Evolutionary conservation across 2,329 filamentous ascomycete genomes (phyloP), one percentile per base, ranked within the genome.

Genomic region (Aspergillus clavatus): DNA sequence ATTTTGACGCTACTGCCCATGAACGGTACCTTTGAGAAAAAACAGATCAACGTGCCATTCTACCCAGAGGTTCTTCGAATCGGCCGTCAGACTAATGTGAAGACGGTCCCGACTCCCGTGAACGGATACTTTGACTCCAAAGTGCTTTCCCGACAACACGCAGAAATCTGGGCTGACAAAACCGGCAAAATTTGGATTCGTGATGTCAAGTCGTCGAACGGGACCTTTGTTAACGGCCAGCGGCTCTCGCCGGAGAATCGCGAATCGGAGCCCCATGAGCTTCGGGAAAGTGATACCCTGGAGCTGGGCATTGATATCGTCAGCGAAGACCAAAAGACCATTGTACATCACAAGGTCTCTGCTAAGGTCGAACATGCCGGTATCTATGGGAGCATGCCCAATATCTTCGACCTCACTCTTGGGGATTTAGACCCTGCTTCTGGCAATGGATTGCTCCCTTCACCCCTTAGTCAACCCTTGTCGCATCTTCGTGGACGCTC

Each of bases 91-190:
- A 98, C 93, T 16, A 98, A 98, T 68, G 87, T 89, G 54, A 97
- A 95, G 70, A 97, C 93, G 0, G 80, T 94, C 10, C 93, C 93
- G 0, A 95, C 90, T 0, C 83, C 89, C 0, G 72, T 84, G 49
- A 98, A 98, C 69, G 93, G 93, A 27, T 98, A 87, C 68, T 98
- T 98, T 62, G 93, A 98, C 67, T 97, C 91, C 41, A 98, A 98
- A 69, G 93, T 98, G 21, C 79, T 98, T 19, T 97, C 93, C 29
- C 80, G 93, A 58, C 89, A 96, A 65, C 93, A 98, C 67, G 93
- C 93, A 27, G 93, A 98, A 66, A 86, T 98, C 28, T 97, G 89
- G 82, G 89, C 93, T 11, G 84, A 87, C 43, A 83, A 87, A 51
- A 76, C 72, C 50, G 90, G 90, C 42, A 95, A 95, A 65, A 86